phyloP scores from a whole-genome alignment of 192 early-diverging fungal species.

The Mortierella claussenii region DNA sequence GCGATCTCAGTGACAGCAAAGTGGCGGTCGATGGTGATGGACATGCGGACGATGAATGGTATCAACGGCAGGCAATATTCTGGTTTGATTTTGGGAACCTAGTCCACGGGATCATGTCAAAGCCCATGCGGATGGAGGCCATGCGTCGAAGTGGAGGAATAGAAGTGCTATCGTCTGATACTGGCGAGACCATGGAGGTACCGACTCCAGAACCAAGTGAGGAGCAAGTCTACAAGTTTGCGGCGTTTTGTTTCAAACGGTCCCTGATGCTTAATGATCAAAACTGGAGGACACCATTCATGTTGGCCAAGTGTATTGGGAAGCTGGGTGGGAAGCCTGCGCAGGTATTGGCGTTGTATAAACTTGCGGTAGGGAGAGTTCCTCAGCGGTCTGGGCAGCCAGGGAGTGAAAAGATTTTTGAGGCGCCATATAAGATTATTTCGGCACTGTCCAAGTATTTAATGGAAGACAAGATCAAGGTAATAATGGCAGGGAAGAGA shows the following conservation, averaged over 20 bases:
- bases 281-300: constrained; percentile 46
- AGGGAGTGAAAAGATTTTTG: constrained; percentile 69
- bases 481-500: too few species aligned
- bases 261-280: constrained; percentile 45
- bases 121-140: constrained; percentile 64
- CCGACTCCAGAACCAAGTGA: constrained; percentile 39
- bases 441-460: constrained; percentile 68
- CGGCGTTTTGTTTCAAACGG: constrained; percentile 51
- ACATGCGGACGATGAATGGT: constrained; percentile 28
- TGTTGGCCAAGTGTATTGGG: constrained; percentile 65
- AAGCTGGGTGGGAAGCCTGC: constrained; percentile 55
- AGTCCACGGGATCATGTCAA: constrained; percentile 57
- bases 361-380: constrained; percentile 43
- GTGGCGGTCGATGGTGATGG: background rate
- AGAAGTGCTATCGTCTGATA: constrained; percentile 16
- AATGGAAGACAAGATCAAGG: constrained; percentile 56
- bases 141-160: constrained; percentile 34
- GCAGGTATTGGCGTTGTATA: constrained; percentile 57
- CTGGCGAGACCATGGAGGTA: constrained; percentile 15
- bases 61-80: constrained; percentile 43
- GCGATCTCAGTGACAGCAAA: constrained; percentile 4
- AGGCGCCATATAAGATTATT: constrained; percentile 68
- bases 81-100: constrained; percentile 65
- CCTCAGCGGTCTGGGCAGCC: constrained; percentile 47
- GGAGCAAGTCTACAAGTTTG: constrained; percentile 54